Base-by-base conservation (phyloP, 2,329 filamentous ascomycete species). In the Volutella citrinella region DNA sequence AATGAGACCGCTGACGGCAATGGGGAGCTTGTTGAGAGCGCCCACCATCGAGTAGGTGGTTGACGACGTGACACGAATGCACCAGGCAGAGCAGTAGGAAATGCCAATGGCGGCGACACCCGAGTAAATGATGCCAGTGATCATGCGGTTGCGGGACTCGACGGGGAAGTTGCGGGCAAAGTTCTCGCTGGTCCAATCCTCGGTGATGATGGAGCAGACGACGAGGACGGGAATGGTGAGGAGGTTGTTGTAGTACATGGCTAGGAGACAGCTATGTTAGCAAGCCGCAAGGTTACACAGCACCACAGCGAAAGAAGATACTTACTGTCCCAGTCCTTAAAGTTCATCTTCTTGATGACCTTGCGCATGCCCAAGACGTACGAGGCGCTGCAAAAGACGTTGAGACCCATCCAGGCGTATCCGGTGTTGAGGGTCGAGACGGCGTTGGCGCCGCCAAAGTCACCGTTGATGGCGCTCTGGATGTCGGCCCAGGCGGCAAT, bases 181-280 rank as follows among this genome's bases (percentile, higher is more conserved):
- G 68, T 98, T 98, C 42, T 74, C 74, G 31, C 78, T 70, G 7
- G 90, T 95, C 93, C 93, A 98, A 68, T 97, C 87, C 63, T 98
- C 93, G 48, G 84, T 70, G 45, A 95, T 54, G 33, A 96, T 69
- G 20, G 91, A 94, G 61, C 82, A 82, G 52, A 88, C 61, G 38
- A 97, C 65, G 32, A 98, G 80, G 54, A 97, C 84, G 18, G 93
- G 93, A 46, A 98, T 95, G 37, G 90, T 95, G 49, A 98, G 80
- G 29, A 97, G 78, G 67, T 98, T 97, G 79, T 98, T 98, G 76
- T 98, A 98, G 71, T 93, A 97, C 93, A 97, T 98, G 57, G 90
- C 91, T 97, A 47, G 29, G 30, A 26, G 19, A 40, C n/a, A 9
- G 10, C 12, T 6, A 15, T 18, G 56, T 66, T 52, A 70, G 61